A percentile compares a stretch with the other conserved stretches of the same genome.
Evolutionary conservation across 805 yeast genomes (phyloP).

Genomic region (Schizosaccharomyces octosporus): DNA sequence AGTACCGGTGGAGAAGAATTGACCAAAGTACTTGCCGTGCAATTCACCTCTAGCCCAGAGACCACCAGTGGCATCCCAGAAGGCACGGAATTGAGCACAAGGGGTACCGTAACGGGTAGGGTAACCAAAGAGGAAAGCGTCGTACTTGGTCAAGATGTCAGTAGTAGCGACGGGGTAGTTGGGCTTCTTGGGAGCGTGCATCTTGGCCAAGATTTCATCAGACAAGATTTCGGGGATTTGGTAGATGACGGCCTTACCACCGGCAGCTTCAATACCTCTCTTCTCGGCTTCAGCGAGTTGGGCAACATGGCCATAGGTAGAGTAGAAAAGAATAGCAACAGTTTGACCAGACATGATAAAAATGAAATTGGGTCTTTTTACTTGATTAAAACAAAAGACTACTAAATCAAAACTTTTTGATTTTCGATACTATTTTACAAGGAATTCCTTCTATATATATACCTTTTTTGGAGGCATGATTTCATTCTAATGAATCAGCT

Average conservation of each 20-base stretch:
- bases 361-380: too few relatives aligned
- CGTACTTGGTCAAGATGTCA: slow-evolving; percentile 36
- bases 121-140: slow-evolving; percentile 62
- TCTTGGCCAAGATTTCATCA: slow-evolving; percentile 26
- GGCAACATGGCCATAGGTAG: slow-evolving; percentile 56
- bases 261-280: slow-evolving; percentile 46
- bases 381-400: too few relatives aligned
- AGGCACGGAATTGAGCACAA: slow-evolving; percentile 57
- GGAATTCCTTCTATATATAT: background rate
- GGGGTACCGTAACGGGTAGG: slow-evolving; percentile 67
- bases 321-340: slow-evolving; percentile 34
- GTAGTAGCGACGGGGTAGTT: slow-evolving; percentile 37
- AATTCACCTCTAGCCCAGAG: slow-evolving; percentile 56
- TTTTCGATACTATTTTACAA: too few relatives aligned
- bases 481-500: too few relatives aligned
- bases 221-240: slow-evolving; percentile 58
- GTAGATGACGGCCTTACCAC: slow-evolving; percentile 40
- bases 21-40: slow-evolving; percentile 48
- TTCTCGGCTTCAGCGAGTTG: slow-evolving; percentile 41
- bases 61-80: slow-evolving; percentile 57
- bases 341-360: background rate
- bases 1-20: slow-evolving; percentile 51
- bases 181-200: slow-evolving; percentile 41
- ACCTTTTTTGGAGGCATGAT: background rate
- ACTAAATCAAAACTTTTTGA: too few relatives aligned